Evolutionary conservation across 2,329 filamentous ascomycete genomes (phyloP), one percentile per base, ranked within the genome.

Genomic region (Incumbomyces lentus): DNA sequence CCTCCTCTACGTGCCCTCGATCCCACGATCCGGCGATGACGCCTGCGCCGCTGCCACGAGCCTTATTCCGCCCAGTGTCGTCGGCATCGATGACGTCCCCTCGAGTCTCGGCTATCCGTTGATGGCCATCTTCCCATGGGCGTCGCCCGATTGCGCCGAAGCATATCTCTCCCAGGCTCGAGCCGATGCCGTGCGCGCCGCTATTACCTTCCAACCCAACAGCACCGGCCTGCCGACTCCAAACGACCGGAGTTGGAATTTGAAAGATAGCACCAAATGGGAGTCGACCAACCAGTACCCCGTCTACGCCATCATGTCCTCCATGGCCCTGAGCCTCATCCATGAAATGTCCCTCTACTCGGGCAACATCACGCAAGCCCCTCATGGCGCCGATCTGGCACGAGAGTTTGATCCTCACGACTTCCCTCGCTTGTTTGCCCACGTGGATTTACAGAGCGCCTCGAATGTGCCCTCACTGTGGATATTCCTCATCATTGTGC

Each of bases 101-200:
- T 69, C 73, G 0, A 74, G 74, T 40, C 61, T 63, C 16, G 79
- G 84, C 54, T 87, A 86, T 62, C 79, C 82, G 46, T 71, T 88
- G 43, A 78, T 95, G 56, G 89, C 84, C 22, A 68, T 95, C 44
- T 89, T 86, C 18, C 90, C 90, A 22, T 96, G 90, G 89, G 79
- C 87, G 51, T 37, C 33, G 6, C 68, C 74, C 6, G 68, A 78
- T 19, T 98, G 90, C 61, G 84, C 86, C 11, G 66, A 73, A 46
- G 75, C 82, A 37, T 95, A 87, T 61, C 73, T 96, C 39, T 66
- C 72, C 14, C 68, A 70, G 11, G 75, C 74, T 2, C 72, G 76
- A 16, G 74, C 76, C n/a, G 77, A 81, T 54, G 73, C 77, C 18
- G 71, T 82, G 8, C 74, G 78, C 35, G 74, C 67, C 16, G 70